A percentile compares a stretch with the other conserved stretches of the same genome.
These are phyloP conservation scores for Paramarasmius palmivorus DNA, from an alignment of 1,284 basidiomycete genomes.

Conservation along the genomic window DNA sequence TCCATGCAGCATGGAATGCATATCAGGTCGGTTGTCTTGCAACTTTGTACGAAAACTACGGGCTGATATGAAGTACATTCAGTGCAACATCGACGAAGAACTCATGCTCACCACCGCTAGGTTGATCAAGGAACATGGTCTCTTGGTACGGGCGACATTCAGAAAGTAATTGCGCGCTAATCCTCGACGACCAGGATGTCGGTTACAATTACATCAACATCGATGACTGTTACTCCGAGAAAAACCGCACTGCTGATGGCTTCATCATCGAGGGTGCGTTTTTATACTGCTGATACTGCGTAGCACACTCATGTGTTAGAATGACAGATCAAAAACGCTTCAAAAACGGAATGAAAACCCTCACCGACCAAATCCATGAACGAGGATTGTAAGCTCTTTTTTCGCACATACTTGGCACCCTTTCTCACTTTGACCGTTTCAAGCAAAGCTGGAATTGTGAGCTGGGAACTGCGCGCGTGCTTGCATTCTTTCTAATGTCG, in stretches of 20 bases:
- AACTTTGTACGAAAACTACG: not conserved
- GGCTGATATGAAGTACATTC: not conserved
- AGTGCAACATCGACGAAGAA: constrained; percentile 48
- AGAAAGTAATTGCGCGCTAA: not conserved
- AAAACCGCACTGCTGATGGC: constrained; percentile 40
- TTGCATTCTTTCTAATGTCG: not conserved
- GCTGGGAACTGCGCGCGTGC: constrained; percentile 8
- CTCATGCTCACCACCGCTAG: constrained; percentile 42
- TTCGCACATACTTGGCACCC: not conserved
- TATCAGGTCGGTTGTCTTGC: constrained; percentile 19
- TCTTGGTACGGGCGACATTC: constrained; percentile 26
- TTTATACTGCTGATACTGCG: not conserved
- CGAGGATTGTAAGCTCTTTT: constrained; percentile 43
- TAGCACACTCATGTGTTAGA: not conserved
- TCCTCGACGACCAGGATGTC: constrained; percentile 40
- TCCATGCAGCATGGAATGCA: constrained; percentile 25
- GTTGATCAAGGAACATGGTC: constrained; percentile 44
- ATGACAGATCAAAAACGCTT: constrained; percentile 36
- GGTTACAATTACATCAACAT: constrained; percentile 54
- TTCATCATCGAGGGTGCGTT: constrained; percentile 39
- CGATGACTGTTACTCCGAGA: constrained; percentile 57
- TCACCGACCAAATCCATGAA: constrained; percentile 44
- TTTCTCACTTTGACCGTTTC: no score
- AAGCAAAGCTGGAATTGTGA: constrained; percentile 34
- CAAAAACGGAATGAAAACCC: constrained; percentile 43